phyloP scores from a whole-genome alignment of 108 stramenopile species.

The Pseudonitzschia multistriata region DNA sequence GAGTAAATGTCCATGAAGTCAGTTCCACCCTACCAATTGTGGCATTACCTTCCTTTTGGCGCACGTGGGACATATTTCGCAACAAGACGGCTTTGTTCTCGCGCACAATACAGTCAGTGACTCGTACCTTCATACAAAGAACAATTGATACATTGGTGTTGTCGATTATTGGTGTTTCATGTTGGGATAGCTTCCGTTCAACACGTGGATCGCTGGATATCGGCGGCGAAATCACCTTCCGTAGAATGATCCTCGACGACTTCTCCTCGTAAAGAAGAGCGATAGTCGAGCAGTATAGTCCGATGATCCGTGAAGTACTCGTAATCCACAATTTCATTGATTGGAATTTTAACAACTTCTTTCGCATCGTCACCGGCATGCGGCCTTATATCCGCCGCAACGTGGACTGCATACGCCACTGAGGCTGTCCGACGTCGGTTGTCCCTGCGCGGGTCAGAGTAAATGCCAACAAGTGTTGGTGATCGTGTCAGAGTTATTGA shows the following conservation, averaged over 20 bases:
- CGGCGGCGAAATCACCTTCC: conserved; percentile 23
- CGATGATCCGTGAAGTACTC: conserved; percentile 55
- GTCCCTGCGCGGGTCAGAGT: conserved; percentile 85
- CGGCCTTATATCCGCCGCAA: conserved; percentile 35
- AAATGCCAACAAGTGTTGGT: conserved; percentile 67
- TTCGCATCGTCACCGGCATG: conserved; percentile 85
- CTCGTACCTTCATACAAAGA: too few relatives aligned
- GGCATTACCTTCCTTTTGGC: too few relatives aligned
- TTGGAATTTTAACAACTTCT: conserved; percentile 49
- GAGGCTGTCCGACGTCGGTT: conserved; percentile 65
- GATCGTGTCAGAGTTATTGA: conserved; percentile 36
- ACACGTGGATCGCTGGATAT: conserved; percentile 33
- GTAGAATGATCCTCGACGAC: not conserved
- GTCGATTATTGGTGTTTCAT: not conserved
- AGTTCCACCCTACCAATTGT: too few relatives aligned
- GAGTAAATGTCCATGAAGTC: too few relatives aligned
- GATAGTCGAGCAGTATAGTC: conserved; percentile 55
- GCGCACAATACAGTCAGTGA: too few relatives aligned
- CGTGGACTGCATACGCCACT: conserved; percentile 54
- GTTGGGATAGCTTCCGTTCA: not conserved
- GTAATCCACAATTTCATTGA: conserved; percentile 62
- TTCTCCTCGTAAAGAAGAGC: conserved; percentile 9
- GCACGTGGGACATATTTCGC: too few relatives aligned
- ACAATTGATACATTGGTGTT: too few relatives aligned
- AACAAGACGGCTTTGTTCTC: too few relatives aligned